A percentile compares a stretch with the other conserved stretches of the same genome.
These are phyloP conservation scores for Neonectria neomacrospora DNA, from an alignment of 2,329 filamentous ascomycete genomes.

Conservation along the genomic window DNA sequence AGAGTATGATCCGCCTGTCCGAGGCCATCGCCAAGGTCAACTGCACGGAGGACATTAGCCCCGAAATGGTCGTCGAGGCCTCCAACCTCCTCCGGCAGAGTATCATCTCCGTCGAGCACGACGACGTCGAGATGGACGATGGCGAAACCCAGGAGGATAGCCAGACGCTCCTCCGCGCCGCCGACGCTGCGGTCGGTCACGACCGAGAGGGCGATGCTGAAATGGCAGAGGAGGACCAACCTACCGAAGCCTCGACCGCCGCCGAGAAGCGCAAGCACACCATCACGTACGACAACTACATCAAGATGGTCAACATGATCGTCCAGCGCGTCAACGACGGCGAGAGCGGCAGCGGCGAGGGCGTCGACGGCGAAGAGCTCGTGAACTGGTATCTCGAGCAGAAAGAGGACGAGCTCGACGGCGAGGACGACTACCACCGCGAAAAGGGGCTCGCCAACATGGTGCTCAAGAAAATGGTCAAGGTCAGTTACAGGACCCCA, in stretches of 20 bases:
- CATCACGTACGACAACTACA: constrained; percentile 96
- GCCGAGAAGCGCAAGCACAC: constrained; percentile 74
- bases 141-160: constrained; percentile 62
- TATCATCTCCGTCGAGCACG: constrained; percentile 98
- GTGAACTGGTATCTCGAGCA: constrained; percentile 93
- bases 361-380: constrained; percentile 84
- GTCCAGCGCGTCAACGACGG: constrained; percentile 87
- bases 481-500: constrained; percentile 67
- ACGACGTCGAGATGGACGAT: constrained; percentile 94
- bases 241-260: constrained; percentile 52
- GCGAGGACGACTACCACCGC: constrained; percentile 81
- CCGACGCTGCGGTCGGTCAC: constrained; percentile 55
- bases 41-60: constrained; percentile 89
- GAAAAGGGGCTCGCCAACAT: constrained; percentile 81
- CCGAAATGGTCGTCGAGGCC: constrained; percentile 89
- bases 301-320: constrained; percentile 86
- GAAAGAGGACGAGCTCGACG: constrained; percentile 83
- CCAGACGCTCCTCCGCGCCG: constrained; percentile 56
- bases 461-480: constrained; percentile 95
- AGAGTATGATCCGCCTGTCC: constrained; percentile 93
- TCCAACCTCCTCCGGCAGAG: constrained; percentile 91
- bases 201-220: constrained; percentile 60
- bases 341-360: constrained; percentile 79
- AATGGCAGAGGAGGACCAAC: constrained; percentile 52
- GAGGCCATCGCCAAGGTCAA: constrained; percentile 99